Percentiles rank a stretch among this genome's conserved stretches.
These are phyloP conservation scores for Fusarium concolor DNA, from an alignment of 2,329 filamentous ascomycete species.

Conservation along the genomic window DNA sequence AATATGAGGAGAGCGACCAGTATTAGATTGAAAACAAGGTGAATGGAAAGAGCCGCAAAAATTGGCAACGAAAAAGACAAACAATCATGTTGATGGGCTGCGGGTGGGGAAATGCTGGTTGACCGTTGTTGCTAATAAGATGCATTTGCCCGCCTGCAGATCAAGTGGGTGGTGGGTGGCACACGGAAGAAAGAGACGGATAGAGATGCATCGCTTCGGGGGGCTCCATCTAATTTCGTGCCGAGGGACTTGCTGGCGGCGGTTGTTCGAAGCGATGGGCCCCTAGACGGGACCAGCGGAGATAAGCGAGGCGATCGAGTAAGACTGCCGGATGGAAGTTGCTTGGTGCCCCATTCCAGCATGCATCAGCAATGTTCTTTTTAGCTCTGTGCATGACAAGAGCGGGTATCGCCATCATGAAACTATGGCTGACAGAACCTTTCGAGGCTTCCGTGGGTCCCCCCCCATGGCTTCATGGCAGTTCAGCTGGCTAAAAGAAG, in stretches of 20 bases:
- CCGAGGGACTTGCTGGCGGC: constrained; percentile 22
- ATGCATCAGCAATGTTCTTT: neutral
- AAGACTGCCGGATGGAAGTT: constrained; percentile 21
- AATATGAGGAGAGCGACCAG: constrained; percentile 7
- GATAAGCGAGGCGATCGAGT: constrained; percentile 40
- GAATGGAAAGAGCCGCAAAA: constrained; percentile 14
- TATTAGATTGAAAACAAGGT: constrained; percentile 14
- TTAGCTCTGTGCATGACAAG: neutral
- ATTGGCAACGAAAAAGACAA: constrained; percentile 20
- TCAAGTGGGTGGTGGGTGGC: constrained; percentile 42
- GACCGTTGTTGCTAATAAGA: constrained; percentile 40
- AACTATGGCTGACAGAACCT: constrained; percentile 1
- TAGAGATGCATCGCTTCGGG: constrained; percentile 34
- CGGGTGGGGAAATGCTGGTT: constrained; percentile 39
- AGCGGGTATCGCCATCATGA: constrained; percentile 9
- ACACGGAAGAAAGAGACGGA: constrained; percentile 33
- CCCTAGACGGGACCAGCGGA: constrained; percentile 14
- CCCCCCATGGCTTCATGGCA: neutral
- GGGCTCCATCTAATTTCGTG: constrained; percentile 31
- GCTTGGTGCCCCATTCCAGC: constrained; percentile 1
- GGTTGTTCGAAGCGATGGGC: constrained; percentile 26
- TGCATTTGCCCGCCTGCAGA: constrained; percentile 41
- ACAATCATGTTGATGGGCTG: constrained; percentile 31
- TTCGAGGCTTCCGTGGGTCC: neutral
- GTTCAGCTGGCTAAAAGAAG: neutral